Evolutionary conservation across 2,329 filamentous ascomycete species (phyloP).

Genomic region (Dactylellina cionopaga): DNA sequence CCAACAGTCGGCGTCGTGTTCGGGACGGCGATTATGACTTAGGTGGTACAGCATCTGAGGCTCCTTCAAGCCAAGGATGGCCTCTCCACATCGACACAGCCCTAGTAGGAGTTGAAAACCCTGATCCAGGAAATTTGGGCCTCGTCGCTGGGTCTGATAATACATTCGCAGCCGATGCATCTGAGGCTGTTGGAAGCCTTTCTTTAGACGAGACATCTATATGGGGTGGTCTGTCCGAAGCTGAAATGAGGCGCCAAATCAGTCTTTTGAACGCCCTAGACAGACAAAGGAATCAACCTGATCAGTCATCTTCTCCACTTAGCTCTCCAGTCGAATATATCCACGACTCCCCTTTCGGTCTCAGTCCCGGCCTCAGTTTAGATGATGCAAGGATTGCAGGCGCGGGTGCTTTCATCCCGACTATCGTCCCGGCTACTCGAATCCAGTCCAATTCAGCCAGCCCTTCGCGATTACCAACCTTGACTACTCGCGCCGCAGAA

Average conservation of each 20-base stretch:
- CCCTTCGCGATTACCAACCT: neutral
- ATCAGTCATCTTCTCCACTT: neutral
- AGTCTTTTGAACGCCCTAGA: conserved; percentile 33
- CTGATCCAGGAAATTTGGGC: neutral
- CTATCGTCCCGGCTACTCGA: no score
- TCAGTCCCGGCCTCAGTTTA: neutral
- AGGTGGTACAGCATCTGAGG: neutral
- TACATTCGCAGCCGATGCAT: neutral
- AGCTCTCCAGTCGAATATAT: no score
- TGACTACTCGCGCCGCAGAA: no score
- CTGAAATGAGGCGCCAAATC: conserved; percentile 38
- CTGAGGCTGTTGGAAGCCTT: neutral
- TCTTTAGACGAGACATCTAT: conserved; percentile 5
- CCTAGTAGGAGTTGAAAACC: neutral
- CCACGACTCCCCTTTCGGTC: neutral
- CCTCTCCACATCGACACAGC: neutral
- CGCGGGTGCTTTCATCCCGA: no score
- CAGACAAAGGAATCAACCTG: conserved; percentile 4
- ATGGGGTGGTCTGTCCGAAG: conserved; percentile 45
- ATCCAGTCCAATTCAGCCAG: neutral
- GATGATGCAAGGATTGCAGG: no score
- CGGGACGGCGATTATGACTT: neutral
- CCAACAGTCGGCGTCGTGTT: neutral
- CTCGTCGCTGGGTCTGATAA: neutral
- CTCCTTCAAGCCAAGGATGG: neutral